A percentile compares a stretch with the other conserved stretches of the same genome.
phyloP scores from a whole-genome alignment of 495 filamentous ascomycete species.

The Chlorociboria aeruginascens region DNA sequence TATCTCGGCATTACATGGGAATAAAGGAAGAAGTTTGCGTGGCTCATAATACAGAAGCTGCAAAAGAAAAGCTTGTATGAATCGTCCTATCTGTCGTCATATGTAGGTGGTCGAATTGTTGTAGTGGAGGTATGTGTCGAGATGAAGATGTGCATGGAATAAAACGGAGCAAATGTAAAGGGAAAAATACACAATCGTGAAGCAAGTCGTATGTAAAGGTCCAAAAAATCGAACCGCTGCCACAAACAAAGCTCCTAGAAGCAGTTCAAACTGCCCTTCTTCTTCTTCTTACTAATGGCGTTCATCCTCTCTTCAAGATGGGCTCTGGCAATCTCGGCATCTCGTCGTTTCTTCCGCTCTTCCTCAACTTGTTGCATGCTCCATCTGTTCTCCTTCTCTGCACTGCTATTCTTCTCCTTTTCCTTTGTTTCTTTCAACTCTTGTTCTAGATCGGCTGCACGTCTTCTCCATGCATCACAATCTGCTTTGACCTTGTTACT shows the following conservation, averaged over 20 bases:
- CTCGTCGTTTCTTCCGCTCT: conserved; percentile 72
- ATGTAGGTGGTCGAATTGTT: not conserved
- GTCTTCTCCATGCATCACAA: conserved; percentile 80
- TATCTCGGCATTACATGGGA: conserved; percentile 1
- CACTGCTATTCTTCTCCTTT: conserved; percentile 36
- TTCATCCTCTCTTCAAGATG: conserved; percentile 92
- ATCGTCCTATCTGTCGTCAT: not conserved
- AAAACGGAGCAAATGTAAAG: not conserved
- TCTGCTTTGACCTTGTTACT: conserved; percentile 77
- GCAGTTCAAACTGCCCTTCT: conserved; percentile 91
- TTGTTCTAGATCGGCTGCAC: conserved; percentile 61
- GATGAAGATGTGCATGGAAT: not conserved
- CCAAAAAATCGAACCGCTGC: not conserved
- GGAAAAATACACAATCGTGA: not conserved
- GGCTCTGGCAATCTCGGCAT: conserved; percentile 74
- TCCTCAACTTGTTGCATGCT: conserved; percentile 90
- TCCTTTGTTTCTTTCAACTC: conserved; percentile 57
- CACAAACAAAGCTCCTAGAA: conserved; percentile 44
- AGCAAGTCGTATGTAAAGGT: not conserved
- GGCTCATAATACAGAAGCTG: not conserved
- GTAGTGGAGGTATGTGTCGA: not conserved
- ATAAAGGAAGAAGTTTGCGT: not conserved
- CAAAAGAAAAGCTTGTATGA: not conserved
- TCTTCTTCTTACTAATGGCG: conserved; percentile 88
- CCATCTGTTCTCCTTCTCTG: conserved; percentile 50